Evolutionary conservation across 306 rosid genomes (phyloP).

Genomic region (Citrullus colocynthis): DNA sequence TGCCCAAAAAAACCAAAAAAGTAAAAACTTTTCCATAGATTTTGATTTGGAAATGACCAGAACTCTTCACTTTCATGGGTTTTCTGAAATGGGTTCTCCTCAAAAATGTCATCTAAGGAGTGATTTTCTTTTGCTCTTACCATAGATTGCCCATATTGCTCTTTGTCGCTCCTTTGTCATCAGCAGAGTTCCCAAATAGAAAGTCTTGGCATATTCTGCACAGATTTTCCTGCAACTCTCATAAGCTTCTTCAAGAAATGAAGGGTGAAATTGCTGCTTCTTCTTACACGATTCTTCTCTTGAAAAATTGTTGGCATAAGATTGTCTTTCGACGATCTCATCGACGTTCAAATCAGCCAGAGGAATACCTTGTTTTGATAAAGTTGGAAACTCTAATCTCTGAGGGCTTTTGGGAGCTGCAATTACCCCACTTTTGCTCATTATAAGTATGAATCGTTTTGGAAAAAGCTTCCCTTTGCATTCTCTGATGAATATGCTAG

Average conservation of each 20-base stretch:
- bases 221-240: slow-evolving; percentile 69
- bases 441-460: slow-evolving; percentile 6
- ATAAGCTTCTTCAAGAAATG: slow-evolving; percentile 53
- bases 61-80: not conserved
- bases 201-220: slow-evolving; percentile 78
- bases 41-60: not conserved
- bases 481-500: slow-evolving; percentile 11
- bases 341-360: slow-evolving; percentile 40
- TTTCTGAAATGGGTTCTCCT: not conserved
- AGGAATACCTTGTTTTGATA: slow-evolving; percentile 42
- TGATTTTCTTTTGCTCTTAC: slow-evolving; percentile 17
- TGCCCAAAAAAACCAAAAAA: not conserved
- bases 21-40: not conserved
- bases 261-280: slow-evolving; percentile 25
- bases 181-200: slow-evolving; percentile 74
- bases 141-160: slow-evolving; percentile 90
- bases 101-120: not conserved
- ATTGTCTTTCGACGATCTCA: slow-evolving; percentile 56
- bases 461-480: slow-evolving; percentile 11
- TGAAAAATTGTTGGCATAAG: slow-evolving; percentile 12
- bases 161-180: slow-evolving; percentile 71
- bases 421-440: slow-evolving; percentile 25
- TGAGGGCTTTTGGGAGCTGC: slow-evolving; percentile 27
- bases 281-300: not conserved
- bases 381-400: slow-evolving; percentile 12